A percentile compares a stretch with the other conserved stretches of the same genome.
These are phyloP conservation scores for Angomonas desouzai DNA, from an alignment of 208 protist genomes.

Conservation along the genomic window DNA sequence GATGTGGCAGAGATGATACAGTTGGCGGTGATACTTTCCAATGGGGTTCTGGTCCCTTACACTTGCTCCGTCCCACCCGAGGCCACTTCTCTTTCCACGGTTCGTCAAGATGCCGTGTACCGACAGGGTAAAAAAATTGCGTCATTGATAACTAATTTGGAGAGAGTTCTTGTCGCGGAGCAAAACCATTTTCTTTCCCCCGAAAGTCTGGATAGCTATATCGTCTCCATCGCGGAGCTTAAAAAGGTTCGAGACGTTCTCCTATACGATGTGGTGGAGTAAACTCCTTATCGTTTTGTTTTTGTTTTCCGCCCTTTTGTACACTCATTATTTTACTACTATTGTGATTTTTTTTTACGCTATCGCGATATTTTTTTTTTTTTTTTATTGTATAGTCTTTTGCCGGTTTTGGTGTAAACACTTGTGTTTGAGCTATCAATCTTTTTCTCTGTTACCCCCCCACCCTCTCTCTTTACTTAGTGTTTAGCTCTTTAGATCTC, in stretches of 20 bases:
- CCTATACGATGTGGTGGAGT: slow-evolving; percentile 36
- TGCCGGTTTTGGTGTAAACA: neutral
- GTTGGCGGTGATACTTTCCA: neutral
- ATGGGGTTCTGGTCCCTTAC: neutral
- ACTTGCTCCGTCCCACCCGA: neutral
- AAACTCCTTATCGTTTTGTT: slow-evolving; percentile 1
- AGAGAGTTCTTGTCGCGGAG: neutral
- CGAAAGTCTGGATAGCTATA: slow-evolving; percentile 25
- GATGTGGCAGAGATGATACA: slow-evolving; percentile 19
- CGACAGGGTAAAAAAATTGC: neutral
- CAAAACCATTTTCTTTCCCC: neutral
- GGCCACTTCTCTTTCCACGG: neutral
- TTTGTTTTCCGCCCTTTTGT: neutral
- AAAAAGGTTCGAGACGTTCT: slow-evolving; percentile 76
- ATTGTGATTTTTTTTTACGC: no score
- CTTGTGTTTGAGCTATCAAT: no score
- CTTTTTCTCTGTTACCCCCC: neutral
- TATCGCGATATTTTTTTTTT: no score
- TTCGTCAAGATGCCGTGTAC: neutral
- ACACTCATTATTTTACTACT: neutral
- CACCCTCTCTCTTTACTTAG: neutral
- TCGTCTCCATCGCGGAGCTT: slow-evolving; percentile 59
- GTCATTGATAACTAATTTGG: neutral
- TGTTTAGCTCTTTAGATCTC: slow-evolving; percentile 1
- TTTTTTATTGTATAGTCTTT: neutral